A percentile compares a stretch with the other conserved stretches of the same genome.
These are phyloP conservation scores for Hypoxylon rickii DNA, from an alignment of 495 filamentous ascomycete species.

Conservation along the genomic window DNA sequence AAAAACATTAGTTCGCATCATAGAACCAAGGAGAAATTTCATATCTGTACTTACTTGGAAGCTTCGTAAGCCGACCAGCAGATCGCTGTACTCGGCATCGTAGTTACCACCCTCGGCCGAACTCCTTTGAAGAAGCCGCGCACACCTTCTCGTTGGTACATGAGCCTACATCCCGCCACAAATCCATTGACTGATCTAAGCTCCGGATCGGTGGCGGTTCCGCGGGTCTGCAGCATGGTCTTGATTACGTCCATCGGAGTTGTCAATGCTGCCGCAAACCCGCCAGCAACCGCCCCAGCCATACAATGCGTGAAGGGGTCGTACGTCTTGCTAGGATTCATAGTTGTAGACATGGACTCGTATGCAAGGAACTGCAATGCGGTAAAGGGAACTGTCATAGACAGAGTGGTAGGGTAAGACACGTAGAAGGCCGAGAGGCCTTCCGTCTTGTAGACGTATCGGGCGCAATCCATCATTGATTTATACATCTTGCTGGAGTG, in stretches of 20 bases:
- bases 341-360: constrained; percentile 90
- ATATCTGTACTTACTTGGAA: constrained; percentile 53
- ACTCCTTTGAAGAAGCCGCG: constrained; percentile 91
- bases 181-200: constrained; percentile 85
- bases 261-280: constrained; percentile 88
- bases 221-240: constrained; percentile 92
- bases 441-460: constrained; percentile 82
- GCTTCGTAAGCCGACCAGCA: constrained; percentile 83
- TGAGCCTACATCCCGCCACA: constrained; percentile 76
- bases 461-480: constrained; percentile 81
- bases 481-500: constrained; percentile 83
- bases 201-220: constrained; percentile 77
- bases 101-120: constrained; percentile 88
- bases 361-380: constrained; percentile 96
- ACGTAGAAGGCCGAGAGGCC: constrained; percentile 94
- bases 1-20: constrained; percentile 18
- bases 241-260: constrained; percentile 98
- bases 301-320: constrained; percentile 91
- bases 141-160: constrained; percentile 82
- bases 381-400: constrained; percentile 98
- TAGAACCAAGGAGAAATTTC: neutral
- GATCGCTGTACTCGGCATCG: constrained; percentile 98
- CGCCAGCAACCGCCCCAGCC: constrained; percentile 89
- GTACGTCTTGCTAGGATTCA: constrained; percentile 84
- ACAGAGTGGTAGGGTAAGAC: constrained; percentile 96